phyloP scores from a whole-genome alignment of 192 early-diverging fungal species.

The Backusella australiensis region DNA sequence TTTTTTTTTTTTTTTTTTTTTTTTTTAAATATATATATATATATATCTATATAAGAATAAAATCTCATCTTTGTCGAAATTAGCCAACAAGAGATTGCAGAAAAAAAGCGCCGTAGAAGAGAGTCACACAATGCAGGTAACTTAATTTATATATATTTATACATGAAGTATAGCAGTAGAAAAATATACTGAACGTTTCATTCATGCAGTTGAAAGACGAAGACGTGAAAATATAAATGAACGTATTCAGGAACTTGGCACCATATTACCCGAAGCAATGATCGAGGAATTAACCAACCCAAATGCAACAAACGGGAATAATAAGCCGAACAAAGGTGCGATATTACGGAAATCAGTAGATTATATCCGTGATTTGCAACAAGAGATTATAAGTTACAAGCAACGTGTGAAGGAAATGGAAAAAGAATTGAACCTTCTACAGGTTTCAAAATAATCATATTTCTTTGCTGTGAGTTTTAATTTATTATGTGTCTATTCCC shows the following conservation, averaged over 20 bases:
- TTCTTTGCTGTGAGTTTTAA: not conserved
- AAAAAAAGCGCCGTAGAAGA: slow-evolving; percentile 87
- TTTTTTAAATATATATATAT: not conserved
- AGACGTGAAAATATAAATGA: slow-evolving; percentile 98
- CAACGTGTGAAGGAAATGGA: slow-evolving; percentile 33
- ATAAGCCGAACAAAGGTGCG: slow-evolving; percentile 93
- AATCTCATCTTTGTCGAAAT: not conserved
- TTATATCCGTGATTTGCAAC: slow-evolving; percentile 57
- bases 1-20: too few species aligned
- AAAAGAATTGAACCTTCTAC: not conserved
- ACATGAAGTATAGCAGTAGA: not conserved
- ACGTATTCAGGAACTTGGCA: slow-evolving; percentile 87
- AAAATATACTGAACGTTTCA: not conserved
- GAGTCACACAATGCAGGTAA: slow-evolving; percentile 92
- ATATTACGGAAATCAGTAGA: slow-evolving; percentile 94
- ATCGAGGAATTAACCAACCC: slow-evolving; percentile 41
- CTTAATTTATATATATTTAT: not conserved
- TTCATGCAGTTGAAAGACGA: slow-evolving; percentile 81
- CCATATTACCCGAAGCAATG: slow-evolving; percentile 77
- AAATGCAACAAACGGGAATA: slow-evolving; percentile 35
- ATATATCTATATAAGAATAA: not conserved
- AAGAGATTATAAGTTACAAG: slow-evolving; percentile 15
- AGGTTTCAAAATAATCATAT: not conserved
- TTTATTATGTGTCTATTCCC: not conserved
- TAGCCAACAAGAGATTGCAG: slow-evolving; percentile 22